These are phyloP conservation scores for Hanseniaspora taiwanica DNA, from an alignment of 805 yeast species.

Conservation along the genomic window DNA sequence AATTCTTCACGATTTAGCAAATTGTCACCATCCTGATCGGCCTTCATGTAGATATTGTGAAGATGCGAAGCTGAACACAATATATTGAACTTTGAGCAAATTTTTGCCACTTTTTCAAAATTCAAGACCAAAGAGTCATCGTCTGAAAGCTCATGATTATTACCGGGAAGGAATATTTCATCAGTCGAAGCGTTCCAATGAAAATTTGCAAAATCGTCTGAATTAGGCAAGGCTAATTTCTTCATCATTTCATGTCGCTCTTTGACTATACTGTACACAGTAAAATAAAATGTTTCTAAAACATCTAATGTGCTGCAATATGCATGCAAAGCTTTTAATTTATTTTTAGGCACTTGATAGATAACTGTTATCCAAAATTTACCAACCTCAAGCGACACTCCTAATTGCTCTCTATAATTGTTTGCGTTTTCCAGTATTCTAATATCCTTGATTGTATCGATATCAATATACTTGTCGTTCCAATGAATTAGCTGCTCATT, in stretches of 20 bases:
- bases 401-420: conserved; percentile 77
- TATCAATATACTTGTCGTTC: conserved; percentile 19
- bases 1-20: conserved; percentile 60
- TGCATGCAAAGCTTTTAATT: conserved; percentile 67
- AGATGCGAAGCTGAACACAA: conserved; percentile 48
- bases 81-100: conserved; percentile 58
- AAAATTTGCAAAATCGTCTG: conserved; percentile 45
- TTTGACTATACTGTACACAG: conserved; percentile 40
- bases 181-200: conserved; percentile 40
- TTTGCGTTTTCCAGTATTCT: conserved; percentile 55
- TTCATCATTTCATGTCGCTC: conserved; percentile 50
- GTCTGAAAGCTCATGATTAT: conserved; percentile 36
- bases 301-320: conserved; percentile 45
- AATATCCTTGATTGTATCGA: conserved; percentile 23
- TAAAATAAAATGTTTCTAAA: conserved; percentile 40
- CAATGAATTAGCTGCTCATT: conserved; percentile 15
- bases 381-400: conserved; percentile 51
- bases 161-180: no score
- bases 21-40: conserved; percentile 36
- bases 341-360: conserved; percentile 47
- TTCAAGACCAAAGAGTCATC: conserved; percentile 34
- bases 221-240: conserved; percentile 44
- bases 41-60: conserved; percentile 35
- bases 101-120: conserved; percentile 53
- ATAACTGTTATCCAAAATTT: conserved; percentile 71